Base-by-base conservation (phyloP, 1,284 basidiomycete genomes). In the Tylopilus sp. region DNA sequence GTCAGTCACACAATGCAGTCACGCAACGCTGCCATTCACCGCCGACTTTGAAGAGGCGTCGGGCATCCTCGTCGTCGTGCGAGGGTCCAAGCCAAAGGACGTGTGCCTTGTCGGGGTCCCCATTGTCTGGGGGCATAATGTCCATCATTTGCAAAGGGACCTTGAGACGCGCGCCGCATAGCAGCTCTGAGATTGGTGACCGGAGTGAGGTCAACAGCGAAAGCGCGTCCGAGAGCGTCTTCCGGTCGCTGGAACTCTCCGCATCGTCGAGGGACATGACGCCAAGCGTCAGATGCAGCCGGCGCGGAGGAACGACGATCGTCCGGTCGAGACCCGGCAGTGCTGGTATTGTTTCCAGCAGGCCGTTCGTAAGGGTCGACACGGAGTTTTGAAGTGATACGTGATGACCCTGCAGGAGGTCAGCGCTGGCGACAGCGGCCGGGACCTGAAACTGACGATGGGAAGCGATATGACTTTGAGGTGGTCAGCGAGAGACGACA, bases 201-300 rank as follows among this genome's bases (percentile, higher is more conserved):
- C 69, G 67, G 14, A 87, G 72, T 0, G 76, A 76, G 0, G 63
- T 59, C 14, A 88, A 70, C 22, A 86, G 73, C 1, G 65, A 61
- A 17, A 80, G 70, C 0, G 84, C 84, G 1, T 68, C 67, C 2
- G 67, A 48, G 15, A 85, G 61, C 0, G 82, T 82, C 47, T 66
- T 74, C 35, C 41, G 9, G 8, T 15, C 7, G 17, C 13, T 39
- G 13, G 48, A 36, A n/a, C 15, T 4, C 17, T 31, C 48, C 1
- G 56, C 9, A 22, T 63, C 53, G 17, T 60, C 58, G 40, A 89
- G 79, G 0, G 78, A 70, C 84, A 90, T 86, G 1, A 87, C 85
- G 3, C 86, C 87, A 3, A 90, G 71, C 0, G 86, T 89, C 52
- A 89, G 69, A 63, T 89, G 87, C 40, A 88, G 68, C 15, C 87